These are phyloP conservation scores for Solanum rostratum DNA, from an alignment of 257 asterid species.

Conservation along the genomic window DNA sequence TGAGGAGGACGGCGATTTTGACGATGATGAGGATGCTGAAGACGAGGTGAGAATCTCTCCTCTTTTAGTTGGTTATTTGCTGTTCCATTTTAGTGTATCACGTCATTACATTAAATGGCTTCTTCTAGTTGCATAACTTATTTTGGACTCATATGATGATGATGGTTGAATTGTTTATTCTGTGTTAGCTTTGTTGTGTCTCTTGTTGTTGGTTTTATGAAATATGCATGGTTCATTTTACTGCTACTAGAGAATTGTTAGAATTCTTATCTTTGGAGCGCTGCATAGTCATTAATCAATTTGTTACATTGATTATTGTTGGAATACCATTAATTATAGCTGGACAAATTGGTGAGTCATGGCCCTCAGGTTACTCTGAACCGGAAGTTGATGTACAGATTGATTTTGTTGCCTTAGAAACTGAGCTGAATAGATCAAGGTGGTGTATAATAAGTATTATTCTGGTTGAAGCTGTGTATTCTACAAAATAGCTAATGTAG, in stretches of 20 bases:
- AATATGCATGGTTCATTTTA: background rate
- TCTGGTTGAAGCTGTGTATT: background rate
- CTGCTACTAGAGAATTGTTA: background rate
- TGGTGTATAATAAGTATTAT: background rate
- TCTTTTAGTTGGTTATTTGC: background rate
- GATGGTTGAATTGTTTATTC: background rate
- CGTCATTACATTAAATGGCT: background rate
- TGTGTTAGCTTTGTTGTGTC: background rate
- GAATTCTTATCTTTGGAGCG: background rate
- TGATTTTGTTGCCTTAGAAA: background rate
- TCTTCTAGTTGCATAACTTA: background rate
- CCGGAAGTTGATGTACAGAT: background rate
- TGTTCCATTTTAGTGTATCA: background rate
- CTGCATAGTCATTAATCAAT: background rate
- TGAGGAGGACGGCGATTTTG: constrained; percentile 57
- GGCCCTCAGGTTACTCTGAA: background rate
- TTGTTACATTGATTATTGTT: background rate
- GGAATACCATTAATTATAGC: background rate
- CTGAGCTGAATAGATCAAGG: background rate
- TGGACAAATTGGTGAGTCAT: too few relatives aligned
- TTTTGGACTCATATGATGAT: background rate
- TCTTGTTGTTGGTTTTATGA: background rate
- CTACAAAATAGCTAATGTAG: background rate
- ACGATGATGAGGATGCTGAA: constrained; percentile 70
- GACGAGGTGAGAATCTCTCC: constrained; percentile 51